A percentile compares a stretch with the other conserved stretches of the same genome.
phyloP scores from a whole-genome alignment of 257 asterid genomes.

The Verbascum thapsus region DNA sequence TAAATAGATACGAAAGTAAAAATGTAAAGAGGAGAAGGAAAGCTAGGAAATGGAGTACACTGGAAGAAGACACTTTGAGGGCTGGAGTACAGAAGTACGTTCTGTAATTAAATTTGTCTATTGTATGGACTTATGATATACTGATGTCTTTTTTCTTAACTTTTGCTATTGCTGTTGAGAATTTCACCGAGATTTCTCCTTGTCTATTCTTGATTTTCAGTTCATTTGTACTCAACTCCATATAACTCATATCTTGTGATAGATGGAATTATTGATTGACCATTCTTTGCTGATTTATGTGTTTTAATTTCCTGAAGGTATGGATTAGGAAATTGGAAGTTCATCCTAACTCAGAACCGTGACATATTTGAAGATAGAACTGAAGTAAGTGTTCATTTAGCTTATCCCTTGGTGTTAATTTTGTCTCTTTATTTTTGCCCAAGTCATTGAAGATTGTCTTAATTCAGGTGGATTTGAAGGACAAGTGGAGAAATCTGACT shows the following conservation, averaged over 20 bases:
- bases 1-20: constrained; percentile 31
- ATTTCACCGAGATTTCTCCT: too few species aligned
- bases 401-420: constrained; percentile 6
- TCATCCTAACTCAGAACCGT: constrained; percentile 43
- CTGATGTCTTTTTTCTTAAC: background rate
- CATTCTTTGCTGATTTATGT: constrained; percentile 22
- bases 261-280: too few species aligned
- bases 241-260: too few species aligned
- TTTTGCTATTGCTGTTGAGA: too few species aligned
- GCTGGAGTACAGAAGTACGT: constrained; percentile 67
- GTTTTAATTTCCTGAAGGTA: constrained; percentile 41
- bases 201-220: too few species aligned
- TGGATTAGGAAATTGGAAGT: constrained; percentile 80
- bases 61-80: constrained; percentile 83
- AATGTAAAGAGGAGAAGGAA: constrained; percentile 54
- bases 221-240: too few species aligned
- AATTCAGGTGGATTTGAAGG: constrained; percentile 82
- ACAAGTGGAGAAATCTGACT: constrained; percentile 98
- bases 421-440: constrained; percentile 14
- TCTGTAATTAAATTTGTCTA: background rate
- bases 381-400: constrained; percentile 47
- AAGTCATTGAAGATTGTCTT: constrained; percentile 7
- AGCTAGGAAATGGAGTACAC: constrained; percentile 55
- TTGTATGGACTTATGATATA: background rate
- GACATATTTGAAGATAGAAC: constrained; percentile 69